Evolutionary conservation across 805 yeast genomes (phyloP), one percentile per base, ranked within the genome.

Genomic region (Debaryomyces tyrocola): DNA sequence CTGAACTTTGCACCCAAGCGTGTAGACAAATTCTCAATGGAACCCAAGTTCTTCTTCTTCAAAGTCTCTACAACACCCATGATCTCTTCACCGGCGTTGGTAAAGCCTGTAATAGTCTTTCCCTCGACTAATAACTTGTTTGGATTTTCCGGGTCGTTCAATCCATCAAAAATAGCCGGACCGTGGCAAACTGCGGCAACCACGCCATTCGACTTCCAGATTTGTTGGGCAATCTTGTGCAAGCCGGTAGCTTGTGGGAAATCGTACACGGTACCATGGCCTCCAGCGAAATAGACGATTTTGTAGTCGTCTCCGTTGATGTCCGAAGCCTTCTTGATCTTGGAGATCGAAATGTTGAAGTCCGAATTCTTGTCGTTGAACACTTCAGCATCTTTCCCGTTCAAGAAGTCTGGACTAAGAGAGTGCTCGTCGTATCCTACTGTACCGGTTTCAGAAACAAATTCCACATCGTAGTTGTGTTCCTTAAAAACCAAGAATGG

Each of bases 161-260:
- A 58, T 37, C 70, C 69, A n/a, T 71, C 77, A 49, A 83, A 78
- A 50, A 83, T 71, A 18, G 74, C 73, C n/a, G 85, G 85, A 6
- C 86, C 89, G 53, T 83, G 87, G 62, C 89, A 83, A 7, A 83
- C 87, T 12, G 87, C 85, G 37, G 82, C 63, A 20, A 83, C 75
- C 34, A 81, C 74, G 41, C 86, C 87, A 34, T 78, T 79, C 17
- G 74, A 62, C 28, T 63, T 66, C 58, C 76, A 80, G 41, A 82
- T 74, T 18, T 67, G 63, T 24, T 67, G 62, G 17, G 82, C 84
- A 37, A 79, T 47, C 20, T 58, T 50, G 45, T 76, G 80, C 44
- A 83, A 63, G 14, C 58, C 70, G 5, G 58, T 62, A 12, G 85
- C 84, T 3, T 59, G 66, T 38, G 84, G 84, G 63, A 71, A 82